A percentile compares a stretch with the other conserved stretches of the same genome.
phyloP scores from a whole-genome alignment of 805 yeast genomes.

The Nadsonia fulvescens region DNA sequence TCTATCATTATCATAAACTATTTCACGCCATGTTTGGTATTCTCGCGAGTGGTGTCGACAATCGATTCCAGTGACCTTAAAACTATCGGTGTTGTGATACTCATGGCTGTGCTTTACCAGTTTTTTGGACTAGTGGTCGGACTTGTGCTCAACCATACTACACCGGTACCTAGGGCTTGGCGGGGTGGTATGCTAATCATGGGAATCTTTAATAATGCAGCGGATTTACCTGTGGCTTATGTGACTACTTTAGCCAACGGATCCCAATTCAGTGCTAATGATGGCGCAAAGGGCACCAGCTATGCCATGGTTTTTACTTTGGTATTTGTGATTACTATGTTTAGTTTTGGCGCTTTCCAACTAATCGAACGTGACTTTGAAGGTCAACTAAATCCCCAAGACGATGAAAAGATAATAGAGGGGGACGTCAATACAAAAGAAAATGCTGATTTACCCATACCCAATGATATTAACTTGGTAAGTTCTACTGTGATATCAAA shows the following conservation, averaged over 20 bases:
- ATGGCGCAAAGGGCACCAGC: constrained; percentile 65
- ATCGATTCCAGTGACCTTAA: constrained; percentile 53
- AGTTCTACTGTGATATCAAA: too few relatives aligned
- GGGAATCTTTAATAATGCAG: constrained; percentile 60
- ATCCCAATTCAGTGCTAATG: constrained; percentile 31
- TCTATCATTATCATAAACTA: constrained; percentile 52
- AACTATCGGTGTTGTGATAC: constrained; percentile 44
- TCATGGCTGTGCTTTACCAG: constrained; percentile 29
- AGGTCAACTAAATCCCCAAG: constrained; percentile 2
- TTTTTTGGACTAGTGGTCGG: constrained; percentile 27
- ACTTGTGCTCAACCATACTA: constrained; percentile 23
- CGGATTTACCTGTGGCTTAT: constrained; percentile 77
- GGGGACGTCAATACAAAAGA: neutral
- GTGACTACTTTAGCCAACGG: constrained; percentile 45
- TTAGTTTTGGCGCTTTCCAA: constrained; percentile 60
- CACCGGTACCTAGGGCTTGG: constrained; percentile 58
- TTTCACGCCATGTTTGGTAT: constrained; percentile 58
- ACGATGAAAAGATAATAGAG: too few relatives aligned
- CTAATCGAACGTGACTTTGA: constrained; percentile 21
- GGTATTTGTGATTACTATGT: constrained; percentile 46
- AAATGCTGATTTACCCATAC: neutral
- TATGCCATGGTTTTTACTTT: constrained; percentile 66
- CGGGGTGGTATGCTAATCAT: constrained; percentile 57
- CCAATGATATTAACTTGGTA: too few relatives aligned
- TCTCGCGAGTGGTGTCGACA: constrained; percentile 50